These are phyloP conservation scores for Cytospora piceae DNA, from an alignment of 2,329 filamentous ascomycete genomes.

Conservation along the genomic window DNA sequence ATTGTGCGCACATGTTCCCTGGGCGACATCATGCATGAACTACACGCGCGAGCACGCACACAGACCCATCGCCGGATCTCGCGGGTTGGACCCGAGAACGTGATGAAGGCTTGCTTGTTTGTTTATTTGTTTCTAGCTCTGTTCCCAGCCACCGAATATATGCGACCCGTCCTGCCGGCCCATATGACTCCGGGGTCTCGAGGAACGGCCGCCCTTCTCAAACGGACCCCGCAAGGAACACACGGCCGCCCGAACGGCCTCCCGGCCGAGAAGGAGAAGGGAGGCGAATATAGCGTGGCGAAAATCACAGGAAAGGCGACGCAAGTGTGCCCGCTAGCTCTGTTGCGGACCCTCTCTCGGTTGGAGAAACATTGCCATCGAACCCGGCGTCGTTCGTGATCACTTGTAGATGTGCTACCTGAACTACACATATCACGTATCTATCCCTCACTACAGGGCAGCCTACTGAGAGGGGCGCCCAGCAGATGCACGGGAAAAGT, in stretches of 20 bases:
- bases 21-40: background rate
- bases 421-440: background rate
- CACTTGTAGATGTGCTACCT: background rate
- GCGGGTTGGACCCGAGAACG: background rate
- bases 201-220: constrained; percentile 3
- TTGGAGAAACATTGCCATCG: background rate
- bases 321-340: background rate
- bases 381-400: too few relatives aligned
- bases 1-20: background rate
- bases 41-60: background rate
- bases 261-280: background rate
- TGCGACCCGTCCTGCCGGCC: constrained; percentile 17
- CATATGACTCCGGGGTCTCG: constrained; percentile 9
- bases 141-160: constrained; percentile 13
- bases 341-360: background rate
- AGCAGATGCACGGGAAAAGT: background rate
- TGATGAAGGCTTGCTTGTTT: constrained; percentile 5
- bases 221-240: background rate
- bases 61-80: background rate
- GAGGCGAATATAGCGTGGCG: background rate
- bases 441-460: too few relatives aligned
- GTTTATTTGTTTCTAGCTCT: constrained; percentile 4
- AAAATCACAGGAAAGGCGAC: background rate
- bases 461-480: background rate
- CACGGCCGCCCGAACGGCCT: background rate